Evolutionary conservation across 208 protist species (phyloP), one percentile per base, ranked within the genome.

Genomic region (Naegleria fowleri): DNA sequence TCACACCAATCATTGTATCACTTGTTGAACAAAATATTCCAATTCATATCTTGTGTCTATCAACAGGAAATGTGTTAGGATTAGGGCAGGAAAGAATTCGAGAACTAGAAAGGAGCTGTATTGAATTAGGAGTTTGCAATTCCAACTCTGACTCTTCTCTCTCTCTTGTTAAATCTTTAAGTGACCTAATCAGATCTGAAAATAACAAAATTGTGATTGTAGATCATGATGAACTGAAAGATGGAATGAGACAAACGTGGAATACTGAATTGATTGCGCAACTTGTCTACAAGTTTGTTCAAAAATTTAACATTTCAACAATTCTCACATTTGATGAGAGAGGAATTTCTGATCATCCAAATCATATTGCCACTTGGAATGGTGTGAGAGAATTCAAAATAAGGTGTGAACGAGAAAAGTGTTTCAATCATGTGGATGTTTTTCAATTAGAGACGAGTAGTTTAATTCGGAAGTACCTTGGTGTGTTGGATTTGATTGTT

Each of bases 291-390:
- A 40, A 22, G 11, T 91, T 86, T 75, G 33, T 92, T 33, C 6
- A 86, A 25, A 5, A 67, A 55, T 38, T 58, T 36, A 67, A 41
- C 41, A 79, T 86, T 79, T n/a, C 25, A 43, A 87, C 93, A n/a
- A 91, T 99, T 5, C 92, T 99, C 58, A 99, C 98, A 19, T 99
- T 99, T 93, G 98, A 99, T 92, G 79, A 93, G 67, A 91, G 94
- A 84, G 98, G 98, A 59, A 95, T 99, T 25, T 98, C 97, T 13
- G 88, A 93, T 7, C 98, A 99, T 92, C 96, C 97, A 15, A 99
- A 99, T 92, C 98, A 99, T 94, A 95, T 98, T 40, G 97, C 96
- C 0, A 94, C 96, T 55, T 96, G 96, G 92, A 90, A 96, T 59
- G 97, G 96, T 36, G 96, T 98, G 29, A 90, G 83, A 29, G 11